Evolutionary conservation across 768 basidiomycete genomes (phyloP).

Genomic region (Collybia nuda): DNA sequence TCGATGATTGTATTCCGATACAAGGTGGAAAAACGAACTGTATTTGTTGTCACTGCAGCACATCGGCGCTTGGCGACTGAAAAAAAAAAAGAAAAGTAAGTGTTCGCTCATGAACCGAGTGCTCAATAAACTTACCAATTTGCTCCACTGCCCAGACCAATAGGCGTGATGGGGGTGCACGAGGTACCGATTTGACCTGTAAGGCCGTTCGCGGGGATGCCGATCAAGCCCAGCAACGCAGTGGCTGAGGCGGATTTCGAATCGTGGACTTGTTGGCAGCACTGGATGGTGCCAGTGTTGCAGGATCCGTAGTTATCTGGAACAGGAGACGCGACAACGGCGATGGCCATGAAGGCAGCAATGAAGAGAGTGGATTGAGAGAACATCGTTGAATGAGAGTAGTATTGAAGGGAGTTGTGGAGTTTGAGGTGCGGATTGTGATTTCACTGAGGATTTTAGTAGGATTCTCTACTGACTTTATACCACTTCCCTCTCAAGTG

Average conservation of each 20-base stretch:
- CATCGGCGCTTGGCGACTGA: slow-evolving; percentile 1
- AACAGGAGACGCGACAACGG: not conserved
- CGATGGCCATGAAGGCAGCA: not conserved
- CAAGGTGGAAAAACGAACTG: not conserved
- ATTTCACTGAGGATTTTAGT: not conserved
- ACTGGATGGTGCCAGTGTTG: slow-evolving; percentile 7
- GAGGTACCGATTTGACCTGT: slow-evolving; percentile 2
- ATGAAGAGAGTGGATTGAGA: not conserved
- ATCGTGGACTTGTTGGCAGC: not conserved
- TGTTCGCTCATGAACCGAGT: not conserved
- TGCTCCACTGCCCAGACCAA: not conserved
- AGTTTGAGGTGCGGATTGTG: not conserved
- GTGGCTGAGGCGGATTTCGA: not conserved
- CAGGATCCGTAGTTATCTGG: not conserved
- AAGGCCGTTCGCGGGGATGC: not conserved
- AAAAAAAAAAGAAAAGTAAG: not conserved
- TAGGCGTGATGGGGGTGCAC: slow-evolving; percentile 7
- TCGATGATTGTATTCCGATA: no score
- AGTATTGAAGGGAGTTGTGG: no score
- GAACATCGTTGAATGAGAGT: no score
- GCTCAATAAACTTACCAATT: not conserved
- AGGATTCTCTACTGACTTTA: no score
- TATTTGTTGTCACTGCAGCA: slow-evolving; percentile 5
- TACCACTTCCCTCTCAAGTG: no score
- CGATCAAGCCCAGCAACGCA: no score